These are phyloP conservation scores for Pyrus bretschneideri DNA, from an alignment of 306 rosid species.

Conservation along the genomic window DNA sequence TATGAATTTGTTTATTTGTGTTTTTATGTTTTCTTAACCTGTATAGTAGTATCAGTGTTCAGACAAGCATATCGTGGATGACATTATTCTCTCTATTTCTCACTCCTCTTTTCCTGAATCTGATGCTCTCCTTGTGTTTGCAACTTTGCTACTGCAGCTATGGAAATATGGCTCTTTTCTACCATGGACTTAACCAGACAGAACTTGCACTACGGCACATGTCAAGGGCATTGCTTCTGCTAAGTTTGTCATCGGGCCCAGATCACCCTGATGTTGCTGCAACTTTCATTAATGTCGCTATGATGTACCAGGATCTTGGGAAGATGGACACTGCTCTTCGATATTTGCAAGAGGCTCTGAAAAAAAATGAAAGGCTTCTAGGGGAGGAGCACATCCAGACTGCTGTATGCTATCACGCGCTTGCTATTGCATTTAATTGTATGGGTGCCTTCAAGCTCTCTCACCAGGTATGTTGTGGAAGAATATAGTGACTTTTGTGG, in stretches of 20 bases:
- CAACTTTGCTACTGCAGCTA: conserved; percentile 54
- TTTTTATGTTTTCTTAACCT: background rate
- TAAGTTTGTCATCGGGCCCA: conserved; percentile 93
- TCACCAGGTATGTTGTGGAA: conserved; percentile 61
- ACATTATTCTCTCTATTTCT: background rate
- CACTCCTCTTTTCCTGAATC: background rate
- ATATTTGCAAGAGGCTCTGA: conserved; percentile 96
- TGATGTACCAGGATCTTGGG: conserved; percentile 99
- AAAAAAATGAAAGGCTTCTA: conserved; percentile 92
- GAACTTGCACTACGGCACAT: conserved; percentile 94
- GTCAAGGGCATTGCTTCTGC: conserved; percentile 91
- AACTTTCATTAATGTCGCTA: conserved; percentile 85
- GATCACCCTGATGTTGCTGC: conserved; percentile 99
- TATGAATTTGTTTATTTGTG: background rate
- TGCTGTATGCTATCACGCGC: conserved; percentile 98
- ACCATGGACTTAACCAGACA: conserved; percentile 92
- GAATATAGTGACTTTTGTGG: background rate
- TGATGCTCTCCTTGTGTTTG: conserved; percentile 14
- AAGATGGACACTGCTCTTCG: conserved; percentile 97
- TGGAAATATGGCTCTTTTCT: conserved; percentile 97
- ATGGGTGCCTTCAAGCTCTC: conserved; percentile 98
- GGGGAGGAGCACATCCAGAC: conserved; percentile 99
- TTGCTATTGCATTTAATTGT: conserved; percentile 93
- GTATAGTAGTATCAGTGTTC: background rate
- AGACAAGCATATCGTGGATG: background rate